These are phyloP conservation scores for Penicillium sp. DNA, from an alignment of 2,329 filamentous ascomycete genomes.

Conservation along the genomic window DNA sequence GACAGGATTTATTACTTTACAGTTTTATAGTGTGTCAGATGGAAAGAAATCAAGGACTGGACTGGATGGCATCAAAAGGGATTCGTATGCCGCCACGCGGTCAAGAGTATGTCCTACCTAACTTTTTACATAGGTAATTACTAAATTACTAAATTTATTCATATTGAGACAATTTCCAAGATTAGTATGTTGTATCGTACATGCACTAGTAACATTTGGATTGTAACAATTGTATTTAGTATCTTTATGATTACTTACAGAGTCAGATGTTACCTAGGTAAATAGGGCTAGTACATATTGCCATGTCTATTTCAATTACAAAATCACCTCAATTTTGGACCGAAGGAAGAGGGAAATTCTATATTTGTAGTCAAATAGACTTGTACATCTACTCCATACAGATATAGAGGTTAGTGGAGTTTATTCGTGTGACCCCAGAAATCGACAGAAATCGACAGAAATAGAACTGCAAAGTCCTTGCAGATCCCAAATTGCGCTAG, in stretches of 20 bases:
- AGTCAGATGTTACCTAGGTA: slow-evolving; percentile 1
- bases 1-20: background rate
- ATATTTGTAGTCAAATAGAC: background rate
- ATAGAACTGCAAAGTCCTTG: slow-evolving; percentile 17
- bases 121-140: background rate
- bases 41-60: background rate
- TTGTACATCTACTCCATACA: no score
- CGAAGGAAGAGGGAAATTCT: background rate
- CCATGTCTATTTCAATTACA: background rate
- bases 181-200: no score
- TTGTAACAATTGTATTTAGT: background rate
- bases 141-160: no score
- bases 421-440: slow-evolving; percentile 21
- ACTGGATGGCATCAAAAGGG: background rate
- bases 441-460: slow-evolving; percentile 20
- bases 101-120: slow-evolving; percentile 1
- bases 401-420: background rate
- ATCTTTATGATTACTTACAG: background rate
- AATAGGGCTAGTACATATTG: slow-evolving; percentile 1
- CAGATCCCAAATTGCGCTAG: slow-evolving; percentile 18
- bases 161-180: background rate
- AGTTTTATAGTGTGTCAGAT: background rate
- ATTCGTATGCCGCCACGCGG: slow-evolving; percentile 20
- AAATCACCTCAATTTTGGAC: background rate
- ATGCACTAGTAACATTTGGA: no score